These are phyloP conservation scores for Acer saccharum DNA, from an alignment of 345 rosid genomes.

Conservation along the genomic window DNA sequence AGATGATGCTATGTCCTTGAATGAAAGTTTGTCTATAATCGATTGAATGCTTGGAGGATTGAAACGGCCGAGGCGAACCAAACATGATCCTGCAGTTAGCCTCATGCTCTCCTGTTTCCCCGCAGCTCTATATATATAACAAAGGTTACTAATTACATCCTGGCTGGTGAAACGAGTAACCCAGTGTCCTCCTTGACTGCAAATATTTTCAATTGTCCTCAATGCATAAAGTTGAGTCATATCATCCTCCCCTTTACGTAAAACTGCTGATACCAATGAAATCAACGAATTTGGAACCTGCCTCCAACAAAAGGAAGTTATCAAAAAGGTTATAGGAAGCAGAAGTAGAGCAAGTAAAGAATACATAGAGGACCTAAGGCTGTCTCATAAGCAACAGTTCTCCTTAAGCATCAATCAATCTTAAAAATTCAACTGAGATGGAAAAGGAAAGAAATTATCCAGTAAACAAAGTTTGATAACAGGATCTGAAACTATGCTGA, in stretches of 20 bases:
- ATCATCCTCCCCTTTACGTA: conserved; percentile 97
- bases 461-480: background rate
- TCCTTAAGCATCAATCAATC: background rate
- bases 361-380: conserved; percentile 8
- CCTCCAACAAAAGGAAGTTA: conserved; percentile 21
- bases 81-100: conserved; percentile 96
- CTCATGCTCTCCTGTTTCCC: conserved; percentile 97
- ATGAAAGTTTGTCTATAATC: conserved; percentile 73
- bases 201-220: conserved; percentile 91
- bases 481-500: conserved; percentile 5
- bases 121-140: conserved; percentile 79
- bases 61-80: conserved; percentile 91
- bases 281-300: conserved; percentile 96
- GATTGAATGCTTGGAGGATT: conserved; percentile 76
- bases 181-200: conserved; percentile 95
- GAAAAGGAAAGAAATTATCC: background rate
- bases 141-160: conserved; percentile 81
- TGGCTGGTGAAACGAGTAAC: conserved; percentile 87
- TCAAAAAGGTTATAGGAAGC: background rate
- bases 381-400: conserved; percentile 11
- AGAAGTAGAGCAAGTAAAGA: conserved; percentile 6
- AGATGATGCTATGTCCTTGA: conserved; percentile 78
- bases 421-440: conserved; percentile 3
- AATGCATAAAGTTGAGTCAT: conserved; percentile 93
- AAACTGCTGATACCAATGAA: conserved; percentile 81